Evolutionary conservation across 768 basidiomycete genomes (phyloP), one percentile per base, ranked within the genome.

Genomic region (Gloeopeniophorella convolvens): DNA sequence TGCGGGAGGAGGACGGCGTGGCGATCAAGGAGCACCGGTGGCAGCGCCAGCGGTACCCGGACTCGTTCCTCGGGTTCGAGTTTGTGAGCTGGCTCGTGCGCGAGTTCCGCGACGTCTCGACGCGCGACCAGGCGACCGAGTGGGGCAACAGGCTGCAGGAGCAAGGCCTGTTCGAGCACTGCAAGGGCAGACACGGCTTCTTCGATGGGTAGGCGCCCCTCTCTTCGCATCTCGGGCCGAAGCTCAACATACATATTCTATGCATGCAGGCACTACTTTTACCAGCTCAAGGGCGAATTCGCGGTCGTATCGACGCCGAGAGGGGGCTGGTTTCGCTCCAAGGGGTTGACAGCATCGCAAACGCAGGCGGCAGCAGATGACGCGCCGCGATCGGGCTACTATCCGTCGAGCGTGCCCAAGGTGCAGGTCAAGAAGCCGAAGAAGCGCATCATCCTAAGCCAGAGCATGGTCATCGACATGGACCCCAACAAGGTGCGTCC

Each of bases 81-180:
- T 82, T 97, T 58, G 87, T 93, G 20, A 85, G 84, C 1, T 98
- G 94, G 94, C 70, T 96, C 16, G 79, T 89, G n/a, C 78, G 88
- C 27, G 88, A 93, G 65, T 97, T 93, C 61, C 78, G 82, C 26
- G 94, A 97, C 62, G 80, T 96, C 6, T 83, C 85, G 1, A 87
- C 85, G 13, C 73, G 89, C 44, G 80, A 84, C 23, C 86, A 92
- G 58, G 95, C 78, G 0, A 69, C 77, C 15, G 87, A 92, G 54
- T 85, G 82, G 79, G 95, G 89, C 5, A 68, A 74, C 26, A 83
- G 76, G 58, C 65, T 97, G 18, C 76, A 81, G 59, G 84, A 90
- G 34, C 82, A 87, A 59, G 92, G 91, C 1, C 66, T 97, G 27
- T 83, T 98, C 60, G 85, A 88, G 56, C 93, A 96, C 66, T 83